Evolutionary conservation across 2,329 filamentous ascomycete species (phyloP), one percentile per base, ranked within the genome.

Genomic region (Ophiostoma fasciatum): DNA sequence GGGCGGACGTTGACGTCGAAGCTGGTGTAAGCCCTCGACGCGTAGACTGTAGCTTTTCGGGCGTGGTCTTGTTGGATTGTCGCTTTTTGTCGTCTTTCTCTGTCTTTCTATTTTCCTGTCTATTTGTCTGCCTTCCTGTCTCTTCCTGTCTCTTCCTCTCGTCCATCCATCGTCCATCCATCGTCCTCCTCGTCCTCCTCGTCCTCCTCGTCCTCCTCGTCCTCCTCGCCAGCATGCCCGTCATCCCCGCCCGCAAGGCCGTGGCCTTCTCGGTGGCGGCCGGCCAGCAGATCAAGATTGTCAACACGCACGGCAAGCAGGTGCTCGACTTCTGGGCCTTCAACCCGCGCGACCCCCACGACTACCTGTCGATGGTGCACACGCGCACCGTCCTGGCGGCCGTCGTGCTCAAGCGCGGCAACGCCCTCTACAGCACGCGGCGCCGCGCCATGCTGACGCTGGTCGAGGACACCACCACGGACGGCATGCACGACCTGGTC

Each of bases 271-370:
- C 49, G 13, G 45, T 64, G 29, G 44, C 44, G 14, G 37, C 45
- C 6, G 51, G 52, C 22, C 60, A 65, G 41, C 54, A 50, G 27
- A 51, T 66, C 42, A 63, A 58, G 38, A 54, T 66, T 38, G 57
- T 54, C 46, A 66, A 66, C 47, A 63, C 61, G 2, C 48, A 58
- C 38, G 63, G 63, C 35, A 60, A 61, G 35, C 63, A 66, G 48
- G 63, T 67, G 15, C 51, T 66, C 28, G 63, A 67, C 44, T 64
- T 63, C 31, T 66, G 60, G 60, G 60, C 59, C 4, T 60, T 66
- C 40, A 55, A 58, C 10, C 48, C 59, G 0, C 49, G 33, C n/a
- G 48, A 56, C 33, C 25, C 45, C 20, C 37, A 50, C 31, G 53
- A 56, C 28, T 54, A 48, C 37, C 44, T 59, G 17, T 59, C 56